Base-by-base conservation (phyloP, 805 yeast species). In the Wickerhamomyces pijperi region DNA sequence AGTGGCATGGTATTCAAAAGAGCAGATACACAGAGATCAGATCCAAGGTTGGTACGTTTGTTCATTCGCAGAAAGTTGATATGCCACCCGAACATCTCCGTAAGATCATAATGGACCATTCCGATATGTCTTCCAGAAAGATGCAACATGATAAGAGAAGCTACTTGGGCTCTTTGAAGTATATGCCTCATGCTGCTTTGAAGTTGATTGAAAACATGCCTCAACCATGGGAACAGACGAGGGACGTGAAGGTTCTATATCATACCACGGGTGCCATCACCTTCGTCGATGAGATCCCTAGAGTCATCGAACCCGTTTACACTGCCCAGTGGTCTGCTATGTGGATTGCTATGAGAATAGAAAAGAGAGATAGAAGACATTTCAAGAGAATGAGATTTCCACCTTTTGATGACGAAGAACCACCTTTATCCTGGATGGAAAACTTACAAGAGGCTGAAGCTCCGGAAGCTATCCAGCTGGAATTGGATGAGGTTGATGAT, bases 361-460 rank as follows among this genome's bases (percentile, higher is more conserved):
- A 92, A 55, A 92, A 92, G 57, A 73, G 94, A 42, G 97, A 88
- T 55, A 70, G 97, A 48, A 66, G 76, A 28, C 94, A 84, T 54
- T 90, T 92, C 61, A 82, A 85, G 52, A 72, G 99, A 47, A 79
- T 92, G 84, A 71, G 86, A 41, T 83, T 92, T 48, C 99, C 99
- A 1, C 88, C 94, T 0, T 87, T 90, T 61, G 98, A 92, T 58
- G 99, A 92, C 55, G 98, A 92, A 58, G 97, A 90, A 56, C 96
- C 96, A 0, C 94, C 95, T 1, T 54, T 88, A 25, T 74, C 79
- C 41, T 92, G 84, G 78, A 51, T 76, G n/a, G 94, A 86, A 40
- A 81, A 82, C 50, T 63, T 87, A 13, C 81, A 83, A 44, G 81
- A 76, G 14, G 61, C 78, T 1, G 88, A 82, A 37, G 78, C 85